phyloP scores from a whole-genome alignment of 805 yeast genomes.

The Schizosaccharomyces cryophilus region DNA sequence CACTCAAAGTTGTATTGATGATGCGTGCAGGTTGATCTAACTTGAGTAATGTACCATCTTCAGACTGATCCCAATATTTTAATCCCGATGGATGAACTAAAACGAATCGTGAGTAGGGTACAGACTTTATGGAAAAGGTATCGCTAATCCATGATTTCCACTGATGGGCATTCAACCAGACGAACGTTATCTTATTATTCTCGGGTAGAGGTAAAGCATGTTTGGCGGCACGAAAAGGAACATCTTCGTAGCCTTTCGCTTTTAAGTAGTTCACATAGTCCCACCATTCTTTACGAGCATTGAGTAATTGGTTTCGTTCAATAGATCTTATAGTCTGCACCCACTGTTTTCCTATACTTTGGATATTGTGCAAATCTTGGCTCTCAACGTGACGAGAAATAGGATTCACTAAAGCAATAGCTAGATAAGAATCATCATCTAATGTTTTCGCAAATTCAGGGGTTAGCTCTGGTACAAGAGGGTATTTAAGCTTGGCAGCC shows the following conservation, averaged over 20 bases:
- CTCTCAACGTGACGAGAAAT: too few species aligned
- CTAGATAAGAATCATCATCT: neutral
- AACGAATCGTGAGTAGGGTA: neutral
- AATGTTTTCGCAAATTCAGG: neutral
- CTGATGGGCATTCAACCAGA: neutral
- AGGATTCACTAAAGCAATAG: neutral
- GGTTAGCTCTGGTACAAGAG: neutral
- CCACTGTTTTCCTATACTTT: neutral
- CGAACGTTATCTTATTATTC: neutral
- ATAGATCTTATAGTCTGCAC: neutral
- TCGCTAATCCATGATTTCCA: neutral
- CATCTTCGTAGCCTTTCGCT: neutral
- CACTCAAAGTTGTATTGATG: neutral
- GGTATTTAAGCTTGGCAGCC: neutral
- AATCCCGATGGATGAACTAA: neutral
- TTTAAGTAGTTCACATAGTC: neutral
- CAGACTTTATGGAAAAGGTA: neutral
- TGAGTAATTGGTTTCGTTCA: neutral
- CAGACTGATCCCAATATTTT: neutral
- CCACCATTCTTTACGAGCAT: neutral
- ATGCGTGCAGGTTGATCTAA: neutral
- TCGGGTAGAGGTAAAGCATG: neutral
- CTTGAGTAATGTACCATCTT: neutral
- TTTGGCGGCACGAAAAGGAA: neutral
- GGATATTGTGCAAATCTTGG: neutral